Conservation (phyloP, 352 stramenopile genomes). For the Phytophthora macrochlamydospora region DNA sequence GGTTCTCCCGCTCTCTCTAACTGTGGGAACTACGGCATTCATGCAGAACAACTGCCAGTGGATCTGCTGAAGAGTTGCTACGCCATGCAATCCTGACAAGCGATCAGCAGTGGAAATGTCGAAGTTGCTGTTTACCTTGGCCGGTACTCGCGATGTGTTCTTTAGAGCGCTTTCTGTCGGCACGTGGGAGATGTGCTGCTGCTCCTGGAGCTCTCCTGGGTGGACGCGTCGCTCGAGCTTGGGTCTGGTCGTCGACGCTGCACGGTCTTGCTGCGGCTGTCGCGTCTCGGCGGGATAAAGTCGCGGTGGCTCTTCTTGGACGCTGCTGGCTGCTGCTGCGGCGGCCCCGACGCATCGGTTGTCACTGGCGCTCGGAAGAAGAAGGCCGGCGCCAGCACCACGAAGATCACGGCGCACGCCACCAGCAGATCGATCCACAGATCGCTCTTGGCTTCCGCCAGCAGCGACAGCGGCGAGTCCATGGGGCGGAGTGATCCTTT, state of each 20-base stretch:
- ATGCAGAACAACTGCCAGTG: too few species aligned
- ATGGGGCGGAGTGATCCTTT: neutral
- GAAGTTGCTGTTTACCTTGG: too few species aligned
- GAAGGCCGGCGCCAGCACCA: slow-evolving; percentile 67
- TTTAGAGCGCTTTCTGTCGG: slow-evolving; percentile 12
- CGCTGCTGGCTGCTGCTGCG: neutral
- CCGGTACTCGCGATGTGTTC: neutral
- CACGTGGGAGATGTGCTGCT: neutral
- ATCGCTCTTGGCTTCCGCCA: slow-evolving; percentile 5
- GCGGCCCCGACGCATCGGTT: neutral
- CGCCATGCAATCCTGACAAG: too few species aligned
- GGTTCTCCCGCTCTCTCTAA: too few species aligned
- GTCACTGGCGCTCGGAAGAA: slow-evolving; percentile 44
- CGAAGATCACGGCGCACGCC: slow-evolving; percentile 63
- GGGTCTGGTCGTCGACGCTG: slow-evolving; percentile 12
- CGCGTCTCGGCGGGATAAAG: neutral
- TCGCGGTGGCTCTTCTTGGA: neutral
- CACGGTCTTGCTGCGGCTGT: slow-evolving; percentile 1
- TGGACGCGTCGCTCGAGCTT: neutral
- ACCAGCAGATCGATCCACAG: slow-evolving; percentile 66
- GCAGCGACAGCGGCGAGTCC: neutral
- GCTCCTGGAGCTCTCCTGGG: slow-evolving; percentile 1
- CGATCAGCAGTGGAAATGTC: too few species aligned
- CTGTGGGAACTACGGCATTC: too few species aligned
- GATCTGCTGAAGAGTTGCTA: too few species aligned